Percentiles rank a stretch among this genome's conserved stretches.
Conservation (phyloP, 2,329 filamentous ascomycete species). For the Aspergillus sp. region DNA sequence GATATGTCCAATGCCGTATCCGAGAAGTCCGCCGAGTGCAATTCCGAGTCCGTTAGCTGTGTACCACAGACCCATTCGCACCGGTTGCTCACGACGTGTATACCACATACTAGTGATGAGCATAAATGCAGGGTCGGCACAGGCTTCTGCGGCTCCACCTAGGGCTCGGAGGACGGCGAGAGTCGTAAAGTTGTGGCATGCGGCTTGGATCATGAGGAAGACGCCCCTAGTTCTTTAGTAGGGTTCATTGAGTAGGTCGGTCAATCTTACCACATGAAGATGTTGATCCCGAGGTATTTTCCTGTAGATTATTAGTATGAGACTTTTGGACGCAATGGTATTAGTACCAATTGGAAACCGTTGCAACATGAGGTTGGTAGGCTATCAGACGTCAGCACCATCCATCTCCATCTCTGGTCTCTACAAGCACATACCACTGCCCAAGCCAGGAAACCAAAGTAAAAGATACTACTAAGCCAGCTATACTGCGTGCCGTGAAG, state of each 20-base stretch:
- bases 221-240: slow-evolving; percentile 40
- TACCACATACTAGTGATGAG: slow-evolving; percentile 70
- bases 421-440: slow-evolving; percentile 40
- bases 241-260: not conserved
- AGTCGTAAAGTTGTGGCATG: slow-evolving; percentile 58
- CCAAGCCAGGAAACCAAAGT: slow-evolving; percentile 61
- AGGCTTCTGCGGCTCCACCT: slow-evolving; percentile 61
- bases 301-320: slow-evolving; percentile 30
- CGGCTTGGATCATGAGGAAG: slow-evolving; percentile 58
- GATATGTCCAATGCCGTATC: slow-evolving; percentile 66
- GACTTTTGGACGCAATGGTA: too few species aligned
- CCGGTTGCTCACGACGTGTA: slow-evolving; percentile 65
- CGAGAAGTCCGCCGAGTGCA: slow-evolving; percentile 60
- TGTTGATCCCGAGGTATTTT: slow-evolving; percentile 61
- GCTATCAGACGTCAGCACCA: slow-evolving; percentile 25
- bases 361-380: slow-evolving; percentile 60
- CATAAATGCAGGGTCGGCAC: slow-evolving; percentile 65
- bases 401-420: not conserved
- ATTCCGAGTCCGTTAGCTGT: slow-evolving; percentile 64
- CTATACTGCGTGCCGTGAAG: slow-evolving; percentile 63
- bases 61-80: slow-evolving; percentile 64
- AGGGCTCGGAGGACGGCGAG: slow-evolving; percentile 62
- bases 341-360: slow-evolving; percentile 53
- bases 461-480: slow-evolving; percentile 61
- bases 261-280: slow-evolving; percentile 56